Percentiles rank a stretch among this genome's conserved stretches.
Conservation (phyloP, 257 asterid genomes). For the Verbascum thapsus region DNA sequence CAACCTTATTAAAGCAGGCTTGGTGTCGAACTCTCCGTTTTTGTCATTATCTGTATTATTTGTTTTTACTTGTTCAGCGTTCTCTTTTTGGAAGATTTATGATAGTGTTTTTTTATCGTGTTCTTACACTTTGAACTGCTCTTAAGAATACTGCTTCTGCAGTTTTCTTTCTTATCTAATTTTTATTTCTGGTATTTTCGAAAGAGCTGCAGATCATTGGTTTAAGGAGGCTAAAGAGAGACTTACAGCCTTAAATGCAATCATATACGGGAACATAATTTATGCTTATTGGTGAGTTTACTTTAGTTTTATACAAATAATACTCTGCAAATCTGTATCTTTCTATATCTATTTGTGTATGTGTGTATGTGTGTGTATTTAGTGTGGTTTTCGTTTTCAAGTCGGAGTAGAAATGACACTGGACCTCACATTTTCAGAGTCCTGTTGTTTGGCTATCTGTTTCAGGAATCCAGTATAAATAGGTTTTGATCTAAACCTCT, state of each 20-base stretch:
- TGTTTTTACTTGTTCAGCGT: conserved; percentile 6
- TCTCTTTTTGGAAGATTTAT: conserved; percentile 18
- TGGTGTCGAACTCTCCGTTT: not conserved
- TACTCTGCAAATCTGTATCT: not conserved
- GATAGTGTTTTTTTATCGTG: not conserved
- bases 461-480: too few relatives aligned
- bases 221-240: conserved; percentile 88
- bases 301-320: conserved; percentile 10
- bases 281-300: conserved; percentile 81
- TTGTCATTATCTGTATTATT: not conserved
- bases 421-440: too few relatives aligned
- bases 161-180: conserved; percentile 32
- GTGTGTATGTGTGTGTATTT: not conserved
- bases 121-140: conserved; percentile 9
- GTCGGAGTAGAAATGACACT: too few relatives aligned
- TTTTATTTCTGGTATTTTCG: conserved; percentile 43
- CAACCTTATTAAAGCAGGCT: too few relatives aligned
- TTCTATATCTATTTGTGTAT: not conserved
- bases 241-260: conserved; percentile 62
- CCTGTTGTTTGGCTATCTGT: too few relatives aligned
- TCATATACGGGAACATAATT: conserved; percentile 88
- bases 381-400: too few relatives aligned
- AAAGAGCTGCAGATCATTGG: conserved; percentile 95
- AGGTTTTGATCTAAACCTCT: too few relatives aligned
- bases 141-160: not conserved